A percentile compares a stretch with the other conserved stretches of the same genome.
These are phyloP conservation scores for Trichoderma erinaceum DNA, from an alignment of 495 filamentous ascomycete genomes.

Conservation along the genomic window DNA sequence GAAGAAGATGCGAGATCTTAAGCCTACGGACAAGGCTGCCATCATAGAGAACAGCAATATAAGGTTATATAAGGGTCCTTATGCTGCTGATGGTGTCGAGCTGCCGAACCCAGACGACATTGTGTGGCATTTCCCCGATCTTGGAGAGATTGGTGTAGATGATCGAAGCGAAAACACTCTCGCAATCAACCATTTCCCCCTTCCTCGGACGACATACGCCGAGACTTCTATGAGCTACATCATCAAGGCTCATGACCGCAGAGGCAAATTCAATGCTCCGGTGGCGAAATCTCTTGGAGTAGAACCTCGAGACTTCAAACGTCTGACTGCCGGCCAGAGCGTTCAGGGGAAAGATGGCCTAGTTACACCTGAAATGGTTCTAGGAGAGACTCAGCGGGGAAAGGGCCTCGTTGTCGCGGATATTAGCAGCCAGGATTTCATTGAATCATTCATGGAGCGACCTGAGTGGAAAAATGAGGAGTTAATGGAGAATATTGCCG, in stretches of 20 bases:
- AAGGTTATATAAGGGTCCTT: conserved; percentile 6
- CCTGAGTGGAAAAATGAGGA: conserved; percentile 64
- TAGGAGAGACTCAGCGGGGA: conserved; percentile 32
- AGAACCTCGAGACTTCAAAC: conserved; percentile 42
- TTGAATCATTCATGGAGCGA: conserved; percentile 59
- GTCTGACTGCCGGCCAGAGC: conserved; percentile 45
- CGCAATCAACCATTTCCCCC: not conserved
- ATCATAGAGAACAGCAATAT: not conserved
- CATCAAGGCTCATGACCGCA: conserved; percentile 61
- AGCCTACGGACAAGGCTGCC: conserved; percentile 58
- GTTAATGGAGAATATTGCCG: conserved; percentile 59
- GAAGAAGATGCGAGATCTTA: conserved; percentile 56
- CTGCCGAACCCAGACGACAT: not conserved
- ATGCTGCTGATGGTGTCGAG: conserved; percentile 2
- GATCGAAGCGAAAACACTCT: not conserved
- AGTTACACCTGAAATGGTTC: conserved; percentile 51
- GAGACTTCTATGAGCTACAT: conserved; percentile 70
- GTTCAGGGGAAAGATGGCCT: conserved; percentile 49
- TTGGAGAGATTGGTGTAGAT: not conserved
- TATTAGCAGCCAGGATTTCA: conserved; percentile 59
- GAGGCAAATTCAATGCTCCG: conserved; percentile 71
- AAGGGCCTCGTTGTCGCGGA: conserved; percentile 73
- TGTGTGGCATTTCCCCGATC: conserved; percentile 29
- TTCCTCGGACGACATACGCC: conserved; percentile 11
- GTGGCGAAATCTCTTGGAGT: conserved; percentile 59